Percentiles rank a stretch among this genome's conserved stretches.
These are phyloP conservation scores for Aegilops speltoides DNA, from an alignment of 176 grass and related monocot genomes.

Conservation along the genomic window DNA sequence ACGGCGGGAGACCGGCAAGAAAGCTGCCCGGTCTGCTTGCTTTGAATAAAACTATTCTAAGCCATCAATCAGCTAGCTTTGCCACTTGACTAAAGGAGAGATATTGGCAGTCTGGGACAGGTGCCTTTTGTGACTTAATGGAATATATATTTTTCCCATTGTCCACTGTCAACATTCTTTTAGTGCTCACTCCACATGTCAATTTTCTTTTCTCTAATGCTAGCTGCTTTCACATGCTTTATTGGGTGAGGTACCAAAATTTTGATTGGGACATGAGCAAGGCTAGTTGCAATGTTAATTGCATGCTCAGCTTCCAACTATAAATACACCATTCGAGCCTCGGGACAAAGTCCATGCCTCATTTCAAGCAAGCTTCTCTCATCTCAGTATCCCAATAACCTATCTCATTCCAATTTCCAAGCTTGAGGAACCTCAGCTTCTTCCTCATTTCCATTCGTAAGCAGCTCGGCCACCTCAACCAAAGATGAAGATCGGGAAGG, in stretches of 20 bases:
- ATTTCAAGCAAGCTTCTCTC: background rate
- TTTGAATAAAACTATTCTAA: background rate
- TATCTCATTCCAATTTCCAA: conserved; percentile 27
- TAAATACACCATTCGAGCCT: background rate
- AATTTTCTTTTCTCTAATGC: background rate
- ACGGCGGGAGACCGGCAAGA: background rate
- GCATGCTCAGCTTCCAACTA: background rate
- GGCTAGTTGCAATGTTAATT: background rate
- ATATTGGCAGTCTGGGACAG: background rate
- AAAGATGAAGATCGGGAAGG: background rate
- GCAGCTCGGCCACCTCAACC: background rate
- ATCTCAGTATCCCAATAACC: background rate
- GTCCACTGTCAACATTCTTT: too few species aligned
- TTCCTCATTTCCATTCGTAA: background rate
- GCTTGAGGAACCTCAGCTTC: background rate
- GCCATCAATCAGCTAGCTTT: background rate
- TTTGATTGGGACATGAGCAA: conserved; percentile 3
- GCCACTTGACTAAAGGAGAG: background rate
- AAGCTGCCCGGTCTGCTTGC: background rate
- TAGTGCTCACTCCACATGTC: too few species aligned
- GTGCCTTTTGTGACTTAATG: too few species aligned
- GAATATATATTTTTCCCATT: background rate
- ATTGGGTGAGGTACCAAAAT: background rate
- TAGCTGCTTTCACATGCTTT: conserved; percentile 28
- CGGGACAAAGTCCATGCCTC: conserved; percentile 41